These are phyloP conservation scores for Dioscorea alata DNA, from an alignment of 106 monocot species.

Conservation along the genomic window DNA sequence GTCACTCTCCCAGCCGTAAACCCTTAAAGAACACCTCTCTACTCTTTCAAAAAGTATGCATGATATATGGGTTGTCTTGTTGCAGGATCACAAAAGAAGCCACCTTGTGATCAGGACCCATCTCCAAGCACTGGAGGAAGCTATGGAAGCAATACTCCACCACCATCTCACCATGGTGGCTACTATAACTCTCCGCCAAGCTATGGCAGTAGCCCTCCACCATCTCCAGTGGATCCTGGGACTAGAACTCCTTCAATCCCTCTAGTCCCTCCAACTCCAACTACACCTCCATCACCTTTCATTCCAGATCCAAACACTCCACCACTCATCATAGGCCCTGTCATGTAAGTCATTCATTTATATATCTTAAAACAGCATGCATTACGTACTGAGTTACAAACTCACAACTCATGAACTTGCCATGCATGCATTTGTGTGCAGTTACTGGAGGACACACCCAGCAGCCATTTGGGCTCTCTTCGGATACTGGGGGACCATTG, in stretches of 20 bases:
- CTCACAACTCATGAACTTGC: too few species aligned
- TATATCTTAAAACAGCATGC: neutral
- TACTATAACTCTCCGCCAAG: neutral
- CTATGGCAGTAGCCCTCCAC: neutral
- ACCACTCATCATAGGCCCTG: slow-evolving; percentile 33
- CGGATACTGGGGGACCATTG: slow-evolving; percentile 45
- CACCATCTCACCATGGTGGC: slow-evolving; percentile 1
- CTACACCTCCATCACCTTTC: slow-evolving; percentile 19
- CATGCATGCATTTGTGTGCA: slow-evolving; percentile 2
- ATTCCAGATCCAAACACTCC: slow-evolving; percentile 19
- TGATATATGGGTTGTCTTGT: too few species aligned
- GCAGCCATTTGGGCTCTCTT: slow-evolving; percentile 39
- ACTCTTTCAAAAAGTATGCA: too few species aligned
- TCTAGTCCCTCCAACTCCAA: neutral
- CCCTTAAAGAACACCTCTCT: too few species aligned
- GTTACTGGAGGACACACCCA: slow-evolving; percentile 86
- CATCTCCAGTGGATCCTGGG: neutral
- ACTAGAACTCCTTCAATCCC: slow-evolving; percentile 8
- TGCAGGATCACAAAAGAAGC: too few species aligned
- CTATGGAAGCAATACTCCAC: too few species aligned
- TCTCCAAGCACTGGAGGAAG: too few species aligned
- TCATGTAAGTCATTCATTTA: slow-evolving; percentile 30
- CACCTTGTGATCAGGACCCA: too few species aligned
- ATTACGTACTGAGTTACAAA: too few species aligned
- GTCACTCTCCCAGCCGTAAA: too few species aligned